A percentile compares a stretch with the other conserved stretches of the same genome.
Evolutionary conservation across 495 filamentous ascomycete species (phyloP).

Genomic region (Daldinia decipiens): DNA sequence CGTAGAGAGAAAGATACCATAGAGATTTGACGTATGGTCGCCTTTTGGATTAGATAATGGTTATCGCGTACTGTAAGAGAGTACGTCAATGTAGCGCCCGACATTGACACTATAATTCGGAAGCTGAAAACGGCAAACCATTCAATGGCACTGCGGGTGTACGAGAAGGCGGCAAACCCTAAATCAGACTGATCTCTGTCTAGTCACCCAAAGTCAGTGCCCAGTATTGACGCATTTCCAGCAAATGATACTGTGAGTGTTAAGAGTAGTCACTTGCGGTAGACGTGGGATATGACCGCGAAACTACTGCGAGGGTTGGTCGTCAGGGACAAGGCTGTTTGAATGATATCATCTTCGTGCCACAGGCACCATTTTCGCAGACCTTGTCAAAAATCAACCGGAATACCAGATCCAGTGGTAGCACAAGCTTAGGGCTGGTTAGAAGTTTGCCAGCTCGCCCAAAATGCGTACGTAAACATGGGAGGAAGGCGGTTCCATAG

Average conservation of each 20-base stretch:
- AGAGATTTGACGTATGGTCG: not conserved
- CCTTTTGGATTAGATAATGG: not conserved
- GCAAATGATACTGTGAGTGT: conserved; percentile 6
- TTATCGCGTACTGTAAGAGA: not conserved
- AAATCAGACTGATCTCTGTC: conserved; percentile 2
- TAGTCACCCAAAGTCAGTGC: conserved; percentile 1
- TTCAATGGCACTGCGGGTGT: not conserved
- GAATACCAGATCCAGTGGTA: not conserved
- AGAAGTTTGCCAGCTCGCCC: not conserved
- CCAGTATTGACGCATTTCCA: conserved; percentile 1
- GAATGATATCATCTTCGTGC: not conserved
- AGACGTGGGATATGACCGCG: not conserved
- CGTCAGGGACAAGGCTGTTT: not conserved
- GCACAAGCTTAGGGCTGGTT: not conserved
- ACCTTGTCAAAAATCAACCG: not conserved
- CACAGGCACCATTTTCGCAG: not conserved
- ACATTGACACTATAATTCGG: not conserved
- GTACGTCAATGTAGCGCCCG: not conserved
- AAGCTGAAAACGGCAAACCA: not conserved
- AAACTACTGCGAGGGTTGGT: not conserved
- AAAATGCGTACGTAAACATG: not conserved
- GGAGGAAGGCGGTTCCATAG: not conserved
- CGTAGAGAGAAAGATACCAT: not conserved
- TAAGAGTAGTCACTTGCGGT: conserved; percentile 7
- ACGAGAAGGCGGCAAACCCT: not conserved